phyloP scores from a whole-genome alignment of 2,329 filamentous ascomycete genomes.

The Tolypocladium sp. region DNA sequence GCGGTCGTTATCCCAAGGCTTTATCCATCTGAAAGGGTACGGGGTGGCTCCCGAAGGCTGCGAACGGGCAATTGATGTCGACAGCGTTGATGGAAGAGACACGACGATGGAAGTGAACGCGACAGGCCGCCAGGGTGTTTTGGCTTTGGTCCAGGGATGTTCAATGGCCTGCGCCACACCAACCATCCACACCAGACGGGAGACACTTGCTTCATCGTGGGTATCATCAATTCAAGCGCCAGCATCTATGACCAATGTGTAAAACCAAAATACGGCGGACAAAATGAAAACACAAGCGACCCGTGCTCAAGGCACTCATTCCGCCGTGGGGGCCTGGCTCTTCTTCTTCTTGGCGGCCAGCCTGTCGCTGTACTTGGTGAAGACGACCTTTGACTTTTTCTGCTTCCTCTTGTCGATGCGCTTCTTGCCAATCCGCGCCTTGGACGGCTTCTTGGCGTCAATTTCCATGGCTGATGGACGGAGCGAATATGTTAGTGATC shows the following conservation, averaged over 20 bases:
- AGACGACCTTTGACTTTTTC: slow-evolving; percentile 50
- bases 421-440: slow-evolving; percentile 33
- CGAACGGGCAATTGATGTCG: not conserved
- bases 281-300: not conserved
- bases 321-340: not conserved
- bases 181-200: not conserved
- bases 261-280: not conserved
- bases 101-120: not conserved
- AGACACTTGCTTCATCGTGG: slow-evolving; percentile 2
- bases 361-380: slow-evolving; percentile 47
- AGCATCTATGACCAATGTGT: not conserved
- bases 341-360: slow-evolving; percentile 35
- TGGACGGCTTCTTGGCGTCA: slow-evolving; percentile 36
- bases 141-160: not conserved
- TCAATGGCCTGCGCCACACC: slow-evolving; percentile 7
- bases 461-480: slow-evolving; percentile 44
- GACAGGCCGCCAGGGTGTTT: not conserved
- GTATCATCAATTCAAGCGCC: slow-evolving; percentile 9
- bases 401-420: slow-evolving; percentile 48
- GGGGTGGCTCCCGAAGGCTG: not conserved
- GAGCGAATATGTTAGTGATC: not conserved
- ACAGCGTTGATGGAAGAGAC: not conserved
- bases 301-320: not conserved
- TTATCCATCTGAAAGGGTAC: not conserved
- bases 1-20: not conserved